Percentiles rank a stretch among this genome's conserved stretches.
These are phyloP conservation scores for Kwoniella sp. DNA, from an alignment of 768 basidiomycete species.

Conservation along the genomic window DNA sequence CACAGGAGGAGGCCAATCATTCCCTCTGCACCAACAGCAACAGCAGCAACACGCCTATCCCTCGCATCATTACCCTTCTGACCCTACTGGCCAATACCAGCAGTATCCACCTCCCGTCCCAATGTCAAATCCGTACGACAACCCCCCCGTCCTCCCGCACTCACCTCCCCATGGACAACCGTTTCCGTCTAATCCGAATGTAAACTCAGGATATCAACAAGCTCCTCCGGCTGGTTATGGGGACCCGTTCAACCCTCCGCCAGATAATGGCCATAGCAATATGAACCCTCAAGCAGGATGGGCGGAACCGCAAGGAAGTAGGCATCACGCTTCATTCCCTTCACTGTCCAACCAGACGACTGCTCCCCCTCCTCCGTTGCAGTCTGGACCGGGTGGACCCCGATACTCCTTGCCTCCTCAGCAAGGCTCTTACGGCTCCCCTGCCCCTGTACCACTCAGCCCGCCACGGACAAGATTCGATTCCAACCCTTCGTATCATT, in stretches of 20 bases:
- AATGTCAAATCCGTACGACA: constrained; percentile 23
- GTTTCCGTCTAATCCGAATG: constrained; percentile 7
- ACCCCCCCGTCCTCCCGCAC: constrained; percentile 13
- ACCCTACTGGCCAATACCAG: constrained; percentile 7
- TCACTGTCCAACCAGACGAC: constrained; percentile 7
- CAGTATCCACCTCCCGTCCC: constrained; percentile 4
- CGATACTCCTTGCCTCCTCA: constrained; percentile 16
- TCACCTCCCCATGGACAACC: constrained; percentile 19
- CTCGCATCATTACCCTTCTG: constrained; percentile 26
- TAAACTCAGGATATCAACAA: background rate
- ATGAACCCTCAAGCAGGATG: constrained; percentile 12
- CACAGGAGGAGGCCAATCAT: constrained; percentile 6
- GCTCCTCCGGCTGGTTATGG: constrained; percentile 12
- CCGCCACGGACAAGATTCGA: constrained; percentile 20
- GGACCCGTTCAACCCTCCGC: constrained; percentile 21
- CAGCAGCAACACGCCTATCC: constrained; percentile 5
- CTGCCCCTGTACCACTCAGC: constrained; percentile 11
- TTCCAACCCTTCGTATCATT: constrained; percentile 14
- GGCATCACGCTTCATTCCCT: constrained; percentile 22
- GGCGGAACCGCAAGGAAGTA: constrained; percentile 24
- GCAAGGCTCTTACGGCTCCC: constrained; percentile 4
- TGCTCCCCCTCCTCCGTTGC: constrained; percentile 4
- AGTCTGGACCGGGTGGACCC: constrained; percentile 11
- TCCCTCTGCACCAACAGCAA: constrained; percentile 2
- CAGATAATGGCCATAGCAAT: constrained; percentile 2